Evolutionary conservation across 768 basidiomycete species (phyloP).

Genomic region (Suillus weaverae): DNA sequence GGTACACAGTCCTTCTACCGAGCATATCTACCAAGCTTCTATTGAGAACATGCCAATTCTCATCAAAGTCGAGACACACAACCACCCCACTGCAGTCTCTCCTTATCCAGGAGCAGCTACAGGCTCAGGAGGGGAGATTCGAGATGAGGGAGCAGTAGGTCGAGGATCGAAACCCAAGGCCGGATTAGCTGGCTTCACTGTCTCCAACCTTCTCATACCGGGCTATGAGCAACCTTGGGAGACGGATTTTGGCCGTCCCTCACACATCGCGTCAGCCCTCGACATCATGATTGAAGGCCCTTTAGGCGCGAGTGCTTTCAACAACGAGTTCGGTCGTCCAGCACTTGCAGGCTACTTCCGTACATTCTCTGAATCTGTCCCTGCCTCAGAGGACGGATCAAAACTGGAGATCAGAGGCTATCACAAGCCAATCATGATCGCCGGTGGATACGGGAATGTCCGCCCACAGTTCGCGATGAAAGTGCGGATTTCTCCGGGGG

Average conservation of each 20-base stretch:
- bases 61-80: constrained; percentile 98
- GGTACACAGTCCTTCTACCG: constrained; percentile 35
- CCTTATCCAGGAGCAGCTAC: constrained; percentile 99
- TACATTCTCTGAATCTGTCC: constrained; percentile 82
- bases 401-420: constrained; percentile 81
- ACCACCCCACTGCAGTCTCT: constrained; percentile 97
- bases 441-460: constrained; percentile 95
- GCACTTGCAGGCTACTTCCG: constrained; percentile 93
- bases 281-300: constrained; percentile 99
- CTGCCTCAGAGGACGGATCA: constrained; percentile 47
- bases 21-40: constrained; percentile 53
- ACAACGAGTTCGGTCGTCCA: constrained; percentile 97
- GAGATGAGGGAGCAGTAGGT: constrained; percentile 96
- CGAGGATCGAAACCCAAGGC: constrained; percentile 96
- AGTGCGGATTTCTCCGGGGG: constrained; percentile 70
- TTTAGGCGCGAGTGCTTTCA: constrained; percentile 92
- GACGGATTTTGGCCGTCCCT: constrained; percentile 85
- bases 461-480: constrained; percentile 83
- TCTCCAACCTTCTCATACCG: constrained; percentile 91
- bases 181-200: constrained; percentile 89
- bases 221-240: constrained; percentile 95
- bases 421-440: constrained; percentile 99
- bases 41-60: constrained; percentile 83
- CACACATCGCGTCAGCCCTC: constrained; percentile 88
- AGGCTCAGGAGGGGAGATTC: constrained; percentile 96